A percentile compares a stretch with the other conserved stretches of the same genome.
Conservation (phyloP, 2,329 filamentous ascomycete genomes). For the Clarireedia sp. region DNA sequence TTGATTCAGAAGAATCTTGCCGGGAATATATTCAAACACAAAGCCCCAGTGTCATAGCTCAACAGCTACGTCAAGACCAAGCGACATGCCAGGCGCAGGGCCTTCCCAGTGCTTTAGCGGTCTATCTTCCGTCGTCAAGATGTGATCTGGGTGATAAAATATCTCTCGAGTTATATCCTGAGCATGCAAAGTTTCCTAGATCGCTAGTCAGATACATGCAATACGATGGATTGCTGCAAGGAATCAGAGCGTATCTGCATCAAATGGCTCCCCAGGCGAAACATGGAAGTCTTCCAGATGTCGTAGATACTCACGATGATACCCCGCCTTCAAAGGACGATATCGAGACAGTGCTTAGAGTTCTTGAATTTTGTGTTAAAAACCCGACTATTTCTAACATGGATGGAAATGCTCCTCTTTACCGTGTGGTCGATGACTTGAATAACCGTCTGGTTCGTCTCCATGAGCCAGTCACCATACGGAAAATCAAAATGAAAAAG, state of each 20-base stretch:
- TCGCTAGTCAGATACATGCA: no score
- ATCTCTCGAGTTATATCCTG: conserved; percentile 9
- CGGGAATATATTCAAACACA: conserved; percentile 6
- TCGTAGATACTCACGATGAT: not conserved
- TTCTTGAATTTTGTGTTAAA: conserved; percentile 1
- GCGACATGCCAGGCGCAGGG: conserved; percentile 7
- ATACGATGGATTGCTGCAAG: conserved; percentile 6
- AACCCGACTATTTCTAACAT: not conserved
- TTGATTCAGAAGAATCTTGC: conserved; percentile 1
- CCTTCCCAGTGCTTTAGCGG: conserved; percentile 11
- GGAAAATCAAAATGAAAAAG: no score
- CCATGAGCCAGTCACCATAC: not conserved
- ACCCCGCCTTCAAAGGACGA: not conserved
- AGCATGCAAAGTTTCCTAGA: conserved; percentile 1
- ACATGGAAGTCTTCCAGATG: conserved; percentile 9
- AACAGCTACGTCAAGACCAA: conserved; percentile 12
- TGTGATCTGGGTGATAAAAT: conserved; percentile 6
- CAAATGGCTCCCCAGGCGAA: conserved; percentile 5
- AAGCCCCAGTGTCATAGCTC: conserved; percentile 9
- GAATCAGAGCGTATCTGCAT: conserved; percentile 13
- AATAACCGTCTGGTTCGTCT: not conserved
- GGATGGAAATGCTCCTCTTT: not conserved
- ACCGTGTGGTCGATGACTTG: not conserved
- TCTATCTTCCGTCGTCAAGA: conserved; percentile 10
- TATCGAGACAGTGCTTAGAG: not conserved